A percentile compares a stretch with the other conserved stretches of the same genome.
These are phyloP conservation scores for Hypoxylon sp. DNA, from an alignment of 2,329 filamentous ascomycete genomes.

Conservation along the genomic window DNA sequence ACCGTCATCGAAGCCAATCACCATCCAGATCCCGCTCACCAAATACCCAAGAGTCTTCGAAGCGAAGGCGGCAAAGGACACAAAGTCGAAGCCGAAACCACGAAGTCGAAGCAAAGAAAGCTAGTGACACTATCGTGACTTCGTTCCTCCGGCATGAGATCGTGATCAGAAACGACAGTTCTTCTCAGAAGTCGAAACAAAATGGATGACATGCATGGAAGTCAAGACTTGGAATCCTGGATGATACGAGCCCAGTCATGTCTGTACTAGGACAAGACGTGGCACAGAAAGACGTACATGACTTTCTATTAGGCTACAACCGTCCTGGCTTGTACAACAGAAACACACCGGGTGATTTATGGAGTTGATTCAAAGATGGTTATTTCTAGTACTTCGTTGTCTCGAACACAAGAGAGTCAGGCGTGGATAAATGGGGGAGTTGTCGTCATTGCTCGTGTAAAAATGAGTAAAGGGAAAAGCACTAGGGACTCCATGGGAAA, in stretches of 20 bases:
- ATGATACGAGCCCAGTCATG: constrained; percentile 8
- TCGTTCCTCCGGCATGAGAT: constrained; percentile 48
- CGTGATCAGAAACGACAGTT: constrained; percentile 39
- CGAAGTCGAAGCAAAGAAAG: constrained; percentile 37
- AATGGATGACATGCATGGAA: constrained; percentile 26
- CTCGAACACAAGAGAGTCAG: constrained; percentile 2
- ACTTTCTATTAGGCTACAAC: constrained; percentile 21
- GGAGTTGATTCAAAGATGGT: constrained; percentile 4
- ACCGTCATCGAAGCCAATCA: constrained; percentile 60
- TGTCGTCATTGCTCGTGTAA: not conserved
- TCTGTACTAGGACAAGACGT: constrained; percentile 9
- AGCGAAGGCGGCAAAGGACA: constrained; percentile 56
- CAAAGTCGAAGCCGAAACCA: constrained; percentile 54
- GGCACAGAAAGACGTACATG: constrained; percentile 21
- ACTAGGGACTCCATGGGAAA: not conserved
- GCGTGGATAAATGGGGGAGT: not conserved
- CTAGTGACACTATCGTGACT: constrained; percentile 27
- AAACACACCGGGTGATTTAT: constrained; percentile 14
- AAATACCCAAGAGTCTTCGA: constrained; percentile 44
- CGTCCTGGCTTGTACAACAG: constrained; percentile 33
- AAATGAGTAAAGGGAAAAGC: not conserved
- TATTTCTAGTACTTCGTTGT: constrained; percentile 14
- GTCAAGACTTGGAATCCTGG: not conserved
- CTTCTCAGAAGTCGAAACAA: constrained; percentile 37
- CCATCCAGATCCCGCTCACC: constrained; percentile 56